These are phyloP conservation scores for Neoboletus magnificus DNA, from an alignment of 768 basidiomycete genomes.

Conservation along the genomic window DNA sequence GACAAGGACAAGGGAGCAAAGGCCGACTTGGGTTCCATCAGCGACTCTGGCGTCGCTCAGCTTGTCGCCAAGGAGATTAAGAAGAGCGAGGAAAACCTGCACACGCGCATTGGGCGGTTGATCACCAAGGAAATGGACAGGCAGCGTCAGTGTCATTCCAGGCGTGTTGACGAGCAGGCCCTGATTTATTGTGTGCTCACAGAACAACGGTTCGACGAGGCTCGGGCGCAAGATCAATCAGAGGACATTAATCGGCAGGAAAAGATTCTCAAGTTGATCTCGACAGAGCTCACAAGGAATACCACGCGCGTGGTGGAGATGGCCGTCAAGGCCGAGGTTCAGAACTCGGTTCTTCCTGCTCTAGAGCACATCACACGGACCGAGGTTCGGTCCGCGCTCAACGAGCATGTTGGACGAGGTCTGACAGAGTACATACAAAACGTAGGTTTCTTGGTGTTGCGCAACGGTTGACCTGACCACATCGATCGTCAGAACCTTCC, in stretches of 20 bases:
- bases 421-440: constrained; percentile 70
- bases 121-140: constrained; percentile 88
- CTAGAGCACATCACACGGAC: constrained; percentile 78
- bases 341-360: constrained; percentile 78
- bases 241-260: constrained; percentile 85
- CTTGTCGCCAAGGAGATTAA: constrained; percentile 73
- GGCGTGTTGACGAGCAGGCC: not conserved
- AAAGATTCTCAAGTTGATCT: constrained; percentile 85
- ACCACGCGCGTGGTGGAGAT: constrained; percentile 87
- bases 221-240: constrained; percentile 70
- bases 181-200: constrained; percentile 7
- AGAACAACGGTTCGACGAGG: constrained; percentile 86
- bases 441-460: constrained; percentile 36
- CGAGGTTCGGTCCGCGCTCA: constrained; percentile 76
- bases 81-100: constrained; percentile 78
- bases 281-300: constrained; percentile 81
- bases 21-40: constrained; percentile 33
- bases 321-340: constrained; percentile 83
- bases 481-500: constrained; percentile 57
- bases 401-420: constrained; percentile 73
- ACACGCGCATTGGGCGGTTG: constrained; percentile 71
- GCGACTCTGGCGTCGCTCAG: constrained; percentile 55
- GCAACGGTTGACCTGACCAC: constrained; percentile 1
- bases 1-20: constrained; percentile 34
- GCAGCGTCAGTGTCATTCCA: constrained; percentile 58